These are phyloP conservation scores for Colletotrichum tabaci DNA, from an alignment of 2,329 filamentous ascomycete species.

Conservation along the genomic window DNA sequence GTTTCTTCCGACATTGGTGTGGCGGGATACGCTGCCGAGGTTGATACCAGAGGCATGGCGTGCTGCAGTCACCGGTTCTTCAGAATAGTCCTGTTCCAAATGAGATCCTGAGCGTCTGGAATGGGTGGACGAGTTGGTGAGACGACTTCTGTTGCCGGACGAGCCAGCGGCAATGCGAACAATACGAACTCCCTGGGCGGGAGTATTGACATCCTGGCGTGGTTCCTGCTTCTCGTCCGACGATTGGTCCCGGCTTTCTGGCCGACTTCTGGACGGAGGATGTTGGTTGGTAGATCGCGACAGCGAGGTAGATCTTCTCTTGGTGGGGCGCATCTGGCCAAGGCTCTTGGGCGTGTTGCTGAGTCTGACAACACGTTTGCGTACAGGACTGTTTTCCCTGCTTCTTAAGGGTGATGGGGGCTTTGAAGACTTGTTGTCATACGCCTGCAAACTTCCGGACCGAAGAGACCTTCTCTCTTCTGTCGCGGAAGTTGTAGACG, in stretches of 20 bases:
- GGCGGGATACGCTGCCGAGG: conserved; percentile 68
- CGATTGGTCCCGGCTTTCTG: conserved; percentile 58
- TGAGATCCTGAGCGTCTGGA: conserved; percentile 57
- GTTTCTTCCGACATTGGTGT: conserved; percentile 63
- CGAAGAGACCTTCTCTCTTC: conserved; percentile 63
- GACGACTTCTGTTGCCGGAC: conserved; percentile 59
- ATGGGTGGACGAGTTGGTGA: conserved; percentile 53
- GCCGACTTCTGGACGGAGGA: conserved; percentile 54
- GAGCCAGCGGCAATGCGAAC: conserved; percentile 70
- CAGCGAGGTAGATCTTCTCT: conserved; percentile 67
- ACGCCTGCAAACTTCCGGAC: conserved; percentile 63
- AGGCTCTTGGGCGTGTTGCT: conserved; percentile 66
- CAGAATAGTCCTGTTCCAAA: conserved; percentile 62
- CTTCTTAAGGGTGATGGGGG: conserved; percentile 62
- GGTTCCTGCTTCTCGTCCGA: conserved; percentile 57
- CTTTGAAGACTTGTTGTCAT: conserved; percentile 55
- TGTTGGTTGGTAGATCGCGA: conserved; percentile 53
- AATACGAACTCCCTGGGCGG: conserved; percentile 64
- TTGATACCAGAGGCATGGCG: conserved; percentile 63
- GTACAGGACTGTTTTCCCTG: conserved; percentile 66
- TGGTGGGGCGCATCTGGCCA: conserved; percentile 56
- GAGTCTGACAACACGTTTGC: conserved; percentile 71
- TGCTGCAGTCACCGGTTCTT: conserved; percentile 65
- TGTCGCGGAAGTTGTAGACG: conserved; percentile 58
- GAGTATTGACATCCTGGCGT: conserved; percentile 66